Base-by-base conservation (phyloP, 2,329 filamentous ascomycete genomes). In the Cytospora piceicola region DNA sequence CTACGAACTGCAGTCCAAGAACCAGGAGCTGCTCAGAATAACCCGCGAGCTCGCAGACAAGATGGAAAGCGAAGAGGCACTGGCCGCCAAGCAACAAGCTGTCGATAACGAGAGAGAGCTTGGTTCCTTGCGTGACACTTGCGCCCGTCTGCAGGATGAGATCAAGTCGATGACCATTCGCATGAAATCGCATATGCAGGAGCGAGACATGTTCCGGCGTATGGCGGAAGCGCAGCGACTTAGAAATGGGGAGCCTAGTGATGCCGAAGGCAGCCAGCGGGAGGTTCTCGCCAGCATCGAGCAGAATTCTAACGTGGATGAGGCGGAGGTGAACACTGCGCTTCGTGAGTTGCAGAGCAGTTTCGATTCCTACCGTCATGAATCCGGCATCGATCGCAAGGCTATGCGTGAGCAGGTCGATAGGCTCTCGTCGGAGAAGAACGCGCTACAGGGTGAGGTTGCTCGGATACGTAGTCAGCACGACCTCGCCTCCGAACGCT, bases 121-220 rank as follows among this genome's bases (percentile, higher is more conserved):
- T 29, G 85, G 90, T 70, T 88, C 90, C 32, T 73, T 78, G 20
- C 75, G 75, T 15, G 71, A 71, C 24, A 72, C 72, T 0, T 74
- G 77, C 24, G 63, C 70, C 20, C 73, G 71, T 58, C 76, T 94
- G 76, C 88, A 92, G 66, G 94, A 97, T 69, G 93, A 97, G 75
- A 87, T 96, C 61, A 87, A 90, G 70, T 91, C 91, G 15, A 89
- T 97, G 70, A 88, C 90, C 53, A 88, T 90, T 34, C 92, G 94
- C 65, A 91, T 93, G 69, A 92, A 97, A 80, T 96, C 92, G 76
- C 97, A 96, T 76, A 93, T 95, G 75, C 92, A 93, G 72, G 95
- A 99, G 79, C 90, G 95, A 68, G 94, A 99, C 75, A 97, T 97
- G 87, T 98, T 97, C 88, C 89, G 94, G 27, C 93, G 94, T 61